Percentiles rank a stretch among this genome's conserved stretches.
phyloP scores from a whole-genome alignment of 495 filamentous ascomycete genomes.

The Bombardia bombarda region DNA sequence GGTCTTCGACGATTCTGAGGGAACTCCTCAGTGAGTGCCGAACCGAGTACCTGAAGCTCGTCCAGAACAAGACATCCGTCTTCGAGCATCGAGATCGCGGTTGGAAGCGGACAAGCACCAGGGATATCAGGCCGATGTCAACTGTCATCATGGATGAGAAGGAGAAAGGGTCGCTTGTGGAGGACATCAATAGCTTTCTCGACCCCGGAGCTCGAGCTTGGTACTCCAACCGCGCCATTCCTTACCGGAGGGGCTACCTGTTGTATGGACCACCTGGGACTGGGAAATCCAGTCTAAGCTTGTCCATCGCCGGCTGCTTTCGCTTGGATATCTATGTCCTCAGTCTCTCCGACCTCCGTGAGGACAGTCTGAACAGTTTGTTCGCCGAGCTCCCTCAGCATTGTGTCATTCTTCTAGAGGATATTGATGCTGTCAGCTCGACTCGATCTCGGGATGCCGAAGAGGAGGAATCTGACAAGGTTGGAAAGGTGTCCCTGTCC shows the following conservation, averaged over 20 bases:
- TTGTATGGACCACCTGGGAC: constrained; percentile 43
- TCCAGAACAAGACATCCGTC: constrained; percentile 2
- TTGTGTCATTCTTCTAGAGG: constrained; percentile 43
- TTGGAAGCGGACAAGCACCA: constrained; percentile 3
- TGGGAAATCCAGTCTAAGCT: constrained; percentile 45
- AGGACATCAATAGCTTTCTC: constrained; percentile 6
- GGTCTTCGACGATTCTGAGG: not conserved
- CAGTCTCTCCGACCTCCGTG: constrained; percentile 28
- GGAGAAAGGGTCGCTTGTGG: constrained; percentile 1
- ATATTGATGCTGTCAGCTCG: constrained; percentile 44
- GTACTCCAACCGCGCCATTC: constrained; percentile 39
- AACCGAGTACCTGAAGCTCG: not conserved
- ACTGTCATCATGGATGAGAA: constrained; percentile 6
- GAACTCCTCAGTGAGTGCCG: not conserved
- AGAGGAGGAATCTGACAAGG: too few species aligned
- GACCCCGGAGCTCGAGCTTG: not conserved
- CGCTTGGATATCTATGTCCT: constrained; percentile 41
- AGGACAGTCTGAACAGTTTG: not conserved
- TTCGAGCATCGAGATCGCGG: constrained; percentile 1
- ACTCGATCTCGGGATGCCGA: too few species aligned
- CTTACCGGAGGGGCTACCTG: constrained; percentile 41
- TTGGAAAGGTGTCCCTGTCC: too few species aligned
- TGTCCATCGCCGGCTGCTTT: constrained; percentile 37
- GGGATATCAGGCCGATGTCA: constrained; percentile 3
- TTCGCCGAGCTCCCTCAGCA: constrained; percentile 25